These are phyloP conservation scores for Iberis amara DNA, from an alignment of 441 rosid species.

Conservation along the genomic window DNA sequence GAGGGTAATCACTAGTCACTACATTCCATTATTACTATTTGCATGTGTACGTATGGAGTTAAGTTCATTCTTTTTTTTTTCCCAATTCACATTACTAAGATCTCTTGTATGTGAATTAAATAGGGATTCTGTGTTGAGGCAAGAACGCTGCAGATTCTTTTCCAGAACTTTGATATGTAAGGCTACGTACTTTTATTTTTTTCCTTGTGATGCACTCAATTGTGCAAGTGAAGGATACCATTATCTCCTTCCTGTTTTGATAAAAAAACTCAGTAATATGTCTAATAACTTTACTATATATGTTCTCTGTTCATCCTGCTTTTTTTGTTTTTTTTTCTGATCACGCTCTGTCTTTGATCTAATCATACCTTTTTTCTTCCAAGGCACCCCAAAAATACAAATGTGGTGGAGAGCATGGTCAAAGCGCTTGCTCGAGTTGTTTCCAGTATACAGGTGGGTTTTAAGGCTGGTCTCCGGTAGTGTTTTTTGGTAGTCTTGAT, in stretches of 20 bases:
- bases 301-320: constrained; percentile 13
- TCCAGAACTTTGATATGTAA: constrained; percentile 96
- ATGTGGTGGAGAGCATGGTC: constrained; percentile 98
- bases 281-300: not conserved
- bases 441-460: constrained; percentile 85
- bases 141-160: constrained; percentile 71
- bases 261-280: constrained; percentile 1
- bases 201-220: constrained; percentile 21
- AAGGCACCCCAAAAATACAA: constrained; percentile 94
- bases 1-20: constrained; percentile 71
- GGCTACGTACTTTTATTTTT: constrained; percentile 29
- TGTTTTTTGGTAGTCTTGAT: constrained; percentile 13
- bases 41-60: constrained; percentile 2
- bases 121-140: constrained; percentile 99
- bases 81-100: constrained; percentile 21
- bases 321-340: constrained; percentile 22
- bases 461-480: constrained; percentile 9
- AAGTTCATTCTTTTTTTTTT: constrained; percentile 4
- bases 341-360: constrained; percentile 21
- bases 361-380: constrained; percentile 20
- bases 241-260: constrained; percentile 1
- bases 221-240: constrained; percentile 19
- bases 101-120: constrained; percentile 33
- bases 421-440: constrained; percentile 98
- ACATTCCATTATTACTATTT: constrained; percentile 7